A percentile compares a stretch with the other conserved stretches of the same genome.
phyloP scores from a whole-genome alignment of 1,284 basidiomycete species.

The Puccinia polysora region DNA sequence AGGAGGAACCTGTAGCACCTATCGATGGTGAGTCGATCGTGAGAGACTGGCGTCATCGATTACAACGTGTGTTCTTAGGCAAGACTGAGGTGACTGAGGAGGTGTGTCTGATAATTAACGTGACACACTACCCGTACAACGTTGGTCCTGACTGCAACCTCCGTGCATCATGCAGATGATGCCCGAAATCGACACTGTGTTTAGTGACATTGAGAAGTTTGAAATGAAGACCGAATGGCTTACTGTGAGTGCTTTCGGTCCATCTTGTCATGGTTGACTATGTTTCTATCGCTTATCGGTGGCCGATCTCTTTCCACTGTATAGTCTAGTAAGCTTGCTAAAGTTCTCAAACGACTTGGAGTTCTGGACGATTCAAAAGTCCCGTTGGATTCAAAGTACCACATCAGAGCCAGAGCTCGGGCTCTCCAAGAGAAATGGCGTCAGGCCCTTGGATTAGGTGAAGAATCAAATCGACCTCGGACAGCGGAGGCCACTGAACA shows the following conservation, averaged over 20 bases:
- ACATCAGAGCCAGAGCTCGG: slow-evolving; percentile 32
- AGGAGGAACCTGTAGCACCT: slow-evolving; percentile 5
- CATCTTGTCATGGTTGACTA: not conserved
- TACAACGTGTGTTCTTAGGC: slow-evolving; percentile 80
- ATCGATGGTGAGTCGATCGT: slow-evolving; percentile 31
- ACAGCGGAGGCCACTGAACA: not conserved
- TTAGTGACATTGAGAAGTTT: slow-evolving; percentile 42
- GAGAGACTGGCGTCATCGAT: slow-evolving; percentile 74
- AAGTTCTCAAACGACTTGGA: slow-evolving; percentile 41
- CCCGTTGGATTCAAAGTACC: slow-evolving; percentile 31
- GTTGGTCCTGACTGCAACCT: not conserved
- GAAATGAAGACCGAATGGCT: slow-evolving; percentile 44
- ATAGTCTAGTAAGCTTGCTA: slow-evolving; percentile 41
- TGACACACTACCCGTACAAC: too few relatives aligned
- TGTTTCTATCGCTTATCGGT: not conserved
- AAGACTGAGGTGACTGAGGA: slow-evolving; percentile 55
- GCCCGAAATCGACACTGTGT: slow-evolving; percentile 41
- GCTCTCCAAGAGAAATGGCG: slow-evolving; percentile 42
- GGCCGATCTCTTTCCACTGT: not conserved
- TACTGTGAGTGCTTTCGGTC: slow-evolving; percentile 15
- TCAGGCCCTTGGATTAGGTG: slow-evolving; percentile 21
- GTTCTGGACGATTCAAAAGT: slow-evolving; percentile 32
- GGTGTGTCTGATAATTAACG: too few relatives aligned
- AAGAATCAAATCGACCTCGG: slow-evolving; percentile 4
- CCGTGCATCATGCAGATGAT: slow-evolving; percentile 25